A percentile compares a stretch with the other conserved stretches of the same genome.
These are phyloP conservation scores for Monosporascus sp. DNA, from an alignment of 2,329 filamentous ascomycete genomes.

Conservation along the genomic window DNA sequence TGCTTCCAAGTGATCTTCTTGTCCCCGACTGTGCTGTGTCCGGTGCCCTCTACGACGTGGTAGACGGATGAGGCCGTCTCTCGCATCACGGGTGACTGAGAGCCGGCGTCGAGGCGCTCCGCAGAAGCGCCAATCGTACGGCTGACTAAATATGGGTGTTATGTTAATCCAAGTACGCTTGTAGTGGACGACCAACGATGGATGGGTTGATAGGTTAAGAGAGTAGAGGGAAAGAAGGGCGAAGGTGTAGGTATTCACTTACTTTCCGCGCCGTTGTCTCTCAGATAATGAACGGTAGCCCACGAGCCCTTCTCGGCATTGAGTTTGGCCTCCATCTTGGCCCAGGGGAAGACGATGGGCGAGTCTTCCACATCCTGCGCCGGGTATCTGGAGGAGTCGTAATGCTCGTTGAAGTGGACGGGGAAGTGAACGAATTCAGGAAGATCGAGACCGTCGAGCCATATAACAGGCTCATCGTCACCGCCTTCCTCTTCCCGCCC, in stretches of 20 bases:
- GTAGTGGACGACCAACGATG: too few species aligned
- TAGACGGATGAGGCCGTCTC: slow-evolving; percentile 50
- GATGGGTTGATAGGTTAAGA: too few species aligned
- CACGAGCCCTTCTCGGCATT: slow-evolving; percentile 27
- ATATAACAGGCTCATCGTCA: slow-evolving; percentile 45
- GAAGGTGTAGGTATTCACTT: slow-evolving; percentile 5
- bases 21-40: slow-evolving; percentile 34
- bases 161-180: neutral
- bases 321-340: slow-evolving; percentile 36
- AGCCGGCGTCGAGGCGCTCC: slow-evolving; percentile 34
- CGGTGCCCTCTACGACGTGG: slow-evolving; percentile 45
- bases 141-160: slow-evolving; percentile 32
- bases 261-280: slow-evolving; percentile 26
- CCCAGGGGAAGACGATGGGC: slow-evolving; percentile 45
- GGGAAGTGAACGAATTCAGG: slow-evolving; percentile 45
- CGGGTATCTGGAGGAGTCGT: neutral
- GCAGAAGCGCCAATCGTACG: slow-evolving; percentile 43
- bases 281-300: slow-evolving; percentile 29
- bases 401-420: slow-evolving; percentile 49
- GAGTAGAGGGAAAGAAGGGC: too few species aligned
- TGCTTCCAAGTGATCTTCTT: slow-evolving; percentile 37
- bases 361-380: too few species aligned
- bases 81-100: slow-evolving; percentile 30
- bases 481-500: slow-evolving; percentile 27
- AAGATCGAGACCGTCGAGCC: slow-evolving; percentile 51